Conservation (phyloP, 2,329 filamentous ascomycete genomes). For the Paecilomyces sp. region DNA sequence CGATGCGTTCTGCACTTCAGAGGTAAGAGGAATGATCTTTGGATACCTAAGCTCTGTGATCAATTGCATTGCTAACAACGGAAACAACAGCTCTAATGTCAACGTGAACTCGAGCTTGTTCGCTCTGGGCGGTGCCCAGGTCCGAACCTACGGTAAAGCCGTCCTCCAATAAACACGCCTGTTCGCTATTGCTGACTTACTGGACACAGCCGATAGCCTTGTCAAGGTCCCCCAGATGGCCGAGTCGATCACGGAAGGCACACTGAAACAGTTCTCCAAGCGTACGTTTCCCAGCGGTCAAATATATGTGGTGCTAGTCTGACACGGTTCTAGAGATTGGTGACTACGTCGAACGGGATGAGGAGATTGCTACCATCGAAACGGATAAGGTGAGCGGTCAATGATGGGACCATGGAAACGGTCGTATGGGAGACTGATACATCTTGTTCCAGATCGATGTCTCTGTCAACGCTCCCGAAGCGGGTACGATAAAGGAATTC, state of each 20-base stretch:
- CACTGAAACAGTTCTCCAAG: slow-evolving; percentile 91
- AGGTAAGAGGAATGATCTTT: slow-evolving; percentile 14
- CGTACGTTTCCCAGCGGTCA: slow-evolving; percentile 33
- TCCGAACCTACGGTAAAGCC: slow-evolving; percentile 29
- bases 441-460: slow-evolving; percentile 69
- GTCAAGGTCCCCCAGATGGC: slow-evolving; percentile 98
- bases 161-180: neutral
- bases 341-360: slow-evolving; percentile 89
- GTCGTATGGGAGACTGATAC: slow-evolving; percentile 5
- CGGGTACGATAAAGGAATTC: slow-evolving; percentile 86
- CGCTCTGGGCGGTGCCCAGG: slow-evolving; percentile 21
- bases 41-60: neutral
- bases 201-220: slow-evolving; percentile 60
- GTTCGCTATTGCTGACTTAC: slow-evolving; percentile 6
- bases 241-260: slow-evolving; percentile 96
- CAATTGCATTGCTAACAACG: slow-evolving; percentile 4
- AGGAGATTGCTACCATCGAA: slow-evolving; percentile 97
- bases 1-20: slow-evolving; percentile 14
- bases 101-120: slow-evolving; percentile 13
- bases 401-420: neutral
- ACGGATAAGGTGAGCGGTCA: slow-evolving; percentile 74
- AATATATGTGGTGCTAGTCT: slow-evolving; percentile 5
- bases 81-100: neutral
- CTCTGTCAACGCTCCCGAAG: slow-evolving; percentile 85
- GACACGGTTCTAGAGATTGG: slow-evolving; percentile 58